These are phyloP conservation scores for Butyriboletus loyo DNA, from an alignment of 768 basidiomycete species.

Conservation along the genomic window DNA sequence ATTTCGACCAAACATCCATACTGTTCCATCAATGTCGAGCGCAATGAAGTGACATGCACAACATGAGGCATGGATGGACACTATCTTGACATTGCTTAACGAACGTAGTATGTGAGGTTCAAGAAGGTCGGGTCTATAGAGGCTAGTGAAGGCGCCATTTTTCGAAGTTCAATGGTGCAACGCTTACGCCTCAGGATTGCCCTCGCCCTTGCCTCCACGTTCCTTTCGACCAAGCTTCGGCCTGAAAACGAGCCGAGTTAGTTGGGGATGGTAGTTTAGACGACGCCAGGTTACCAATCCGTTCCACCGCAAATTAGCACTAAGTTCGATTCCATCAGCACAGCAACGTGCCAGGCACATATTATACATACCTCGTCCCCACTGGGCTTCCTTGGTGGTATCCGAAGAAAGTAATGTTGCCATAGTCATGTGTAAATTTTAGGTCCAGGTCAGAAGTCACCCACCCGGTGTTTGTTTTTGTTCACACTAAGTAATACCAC, in stretches of 20 bases:
- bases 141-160: conserved; percentile 1
- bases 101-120: conserved; percentile 90
- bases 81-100: conserved; percentile 71
- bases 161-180: not conserved
- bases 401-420: conserved; percentile 24
- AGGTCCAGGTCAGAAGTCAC: conserved; percentile 18
- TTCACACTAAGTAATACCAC: conserved; percentile 10
- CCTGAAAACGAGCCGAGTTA: conserved; percentile 42
- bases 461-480: conserved; percentile 15
- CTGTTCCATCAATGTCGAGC: conserved; percentile 71
- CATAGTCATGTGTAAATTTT: conserved; percentile 30
- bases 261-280: not conserved
- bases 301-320: conserved; percentile 86
- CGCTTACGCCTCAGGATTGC: conserved; percentile 38
- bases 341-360: conserved; percentile 8
- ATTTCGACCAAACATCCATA: conserved; percentile 91
- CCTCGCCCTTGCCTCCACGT: conserved; percentile 45
- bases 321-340: conserved; percentile 32
- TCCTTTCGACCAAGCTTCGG: conserved; percentile 76
- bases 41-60: conserved; percentile 73
- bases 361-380: conserved; percentile 40
- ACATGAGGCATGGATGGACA: conserved; percentile 74
- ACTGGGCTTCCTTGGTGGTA: conserved; percentile 34
- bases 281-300: conserved; percentile 57
- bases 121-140: conserved; percentile 73